Base-by-base conservation (phyloP, 495 filamentous ascomycete species). In the Daldinia bambusicola region DNA sequence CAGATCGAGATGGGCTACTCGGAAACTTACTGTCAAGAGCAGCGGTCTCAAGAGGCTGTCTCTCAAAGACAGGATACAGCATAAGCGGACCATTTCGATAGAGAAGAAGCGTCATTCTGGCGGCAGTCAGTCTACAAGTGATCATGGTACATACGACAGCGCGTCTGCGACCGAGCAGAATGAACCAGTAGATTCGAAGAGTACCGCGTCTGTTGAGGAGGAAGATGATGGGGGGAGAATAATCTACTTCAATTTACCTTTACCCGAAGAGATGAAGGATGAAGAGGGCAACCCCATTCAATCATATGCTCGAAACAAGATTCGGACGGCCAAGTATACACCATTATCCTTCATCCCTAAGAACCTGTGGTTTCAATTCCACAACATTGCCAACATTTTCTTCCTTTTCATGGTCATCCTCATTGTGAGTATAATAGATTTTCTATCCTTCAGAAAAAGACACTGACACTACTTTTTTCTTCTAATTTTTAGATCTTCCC, bases 321-420 rank as follows among this genome's bases (percentile, higher is more conserved):
- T 99, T 76, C 87, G 96, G 40, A 99, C 96, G 3, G 91, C 96
- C 57, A 98, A 98, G 78, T 99, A 98, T 80, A 98, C 96, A 4
- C 89, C 96, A 13, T 80, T 99, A 58, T 96, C 91, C 70, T 99
- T 99, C 82, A 80, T 98, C n/a, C 96, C 96, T 9, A 98, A 98
- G 81, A 97, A 99, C 79, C 78, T 98, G 61, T 99, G 89, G 86
- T 90, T 95, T 64, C 96, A 99, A 79, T 98, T 99, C 78, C 94
- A 98, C 81, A 98, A 98, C 79, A 92, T 99, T 71, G 96, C 96
- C 60, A 99, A 98, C 79, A 89, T 98, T 41, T 99, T 97, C 80
- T 99, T 99, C 85, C 84, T 98, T 61, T 97, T 98, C 81, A 87
- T 95, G 68, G 95, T 97, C 78, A 95, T 99, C 77, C 88, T 99